phyloP scores from a whole-genome alignment of 2,329 filamentous ascomycete genomes.

The Paecilomyces sp. region DNA sequence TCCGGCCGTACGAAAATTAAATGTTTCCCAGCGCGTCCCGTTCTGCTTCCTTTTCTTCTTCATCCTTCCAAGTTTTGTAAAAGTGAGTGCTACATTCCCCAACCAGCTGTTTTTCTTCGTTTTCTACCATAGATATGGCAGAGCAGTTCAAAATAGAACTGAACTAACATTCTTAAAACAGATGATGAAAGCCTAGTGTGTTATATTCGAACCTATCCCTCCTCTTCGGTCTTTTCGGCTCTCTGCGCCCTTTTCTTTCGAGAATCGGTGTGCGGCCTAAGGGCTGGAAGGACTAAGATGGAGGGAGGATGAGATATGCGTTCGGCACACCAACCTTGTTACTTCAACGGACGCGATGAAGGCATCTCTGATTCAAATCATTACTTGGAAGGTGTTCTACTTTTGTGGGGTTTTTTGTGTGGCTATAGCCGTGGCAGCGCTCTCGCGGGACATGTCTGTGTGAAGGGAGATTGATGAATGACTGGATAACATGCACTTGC shows the following conservation, averaged over 20 bases:
- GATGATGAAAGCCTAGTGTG: constrained; percentile 99
- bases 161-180: constrained; percentile 32
- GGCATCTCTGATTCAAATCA: constrained; percentile 77
- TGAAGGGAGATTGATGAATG: too few species aligned
- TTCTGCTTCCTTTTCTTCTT: constrained; percentile 52
- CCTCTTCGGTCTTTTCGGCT: constrained; percentile 61
- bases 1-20: neutral
- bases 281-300: constrained; percentile 66
- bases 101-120: neutral
- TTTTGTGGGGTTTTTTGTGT: neutral
- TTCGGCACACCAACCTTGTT: constrained; percentile 99
- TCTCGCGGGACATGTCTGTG: too few species aligned
- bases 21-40: constrained; percentile 2
- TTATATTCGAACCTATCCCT: constrained; percentile 75
- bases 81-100: constrained; percentile 56
- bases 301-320: constrained; percentile 88
- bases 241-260: constrained; percentile 58
- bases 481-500: too few species aligned
- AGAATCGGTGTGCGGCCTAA: constrained; percentile 59
- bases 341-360: constrained; percentile 86
- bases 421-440: neutral
- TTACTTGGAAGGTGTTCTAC: neutral
- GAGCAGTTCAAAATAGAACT: neutral
- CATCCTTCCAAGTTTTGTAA: constrained; percentile 99
- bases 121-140: neutral